Conservation (phyloP, 495 filamentous ascomycete genomes). For the Sordaria brevicollis region DNA sequence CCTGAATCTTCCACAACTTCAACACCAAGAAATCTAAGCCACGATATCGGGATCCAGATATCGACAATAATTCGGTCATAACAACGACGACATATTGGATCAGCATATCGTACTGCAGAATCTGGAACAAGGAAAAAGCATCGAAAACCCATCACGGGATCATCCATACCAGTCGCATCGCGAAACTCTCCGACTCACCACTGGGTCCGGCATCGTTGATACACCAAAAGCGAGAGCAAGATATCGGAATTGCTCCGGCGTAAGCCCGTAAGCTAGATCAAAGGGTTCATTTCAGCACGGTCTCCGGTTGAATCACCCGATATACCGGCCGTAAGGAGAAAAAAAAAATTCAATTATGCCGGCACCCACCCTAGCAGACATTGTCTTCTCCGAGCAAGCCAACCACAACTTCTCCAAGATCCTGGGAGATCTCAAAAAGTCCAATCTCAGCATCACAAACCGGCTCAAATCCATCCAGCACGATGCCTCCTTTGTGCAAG, state of each 20-base stretch:
- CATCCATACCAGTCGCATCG: neutral
- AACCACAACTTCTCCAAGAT: constrained; percentile 44
- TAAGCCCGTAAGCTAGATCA: neutral
- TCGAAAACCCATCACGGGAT: neutral
- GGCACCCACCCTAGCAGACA: constrained; percentile 23
- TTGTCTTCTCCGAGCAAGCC: constrained; percentile 40
- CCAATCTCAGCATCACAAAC: constrained; percentile 69
- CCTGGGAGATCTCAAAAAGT: constrained; percentile 52
- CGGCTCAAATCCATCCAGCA: constrained; percentile 62
- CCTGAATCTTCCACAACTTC: neutral
- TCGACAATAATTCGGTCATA: neutral
- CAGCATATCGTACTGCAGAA: neutral
- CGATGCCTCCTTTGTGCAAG: constrained; percentile 57
- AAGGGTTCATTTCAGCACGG: no score
- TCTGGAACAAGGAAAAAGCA: neutral
- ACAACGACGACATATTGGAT: neutral
- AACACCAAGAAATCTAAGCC: neutral
- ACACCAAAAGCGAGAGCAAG: neutral
- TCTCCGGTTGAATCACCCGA: neutral
- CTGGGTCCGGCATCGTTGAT: neutral
- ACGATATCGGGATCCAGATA: neutral
- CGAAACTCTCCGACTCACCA: neutral
- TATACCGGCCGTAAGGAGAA: neutral
- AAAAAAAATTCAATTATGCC: constrained; percentile 13
- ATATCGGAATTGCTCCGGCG: neutral